Percentiles rank a stretch among this genome's conserved stretches.
phyloP scores from a whole-genome alignment of 164 flowering plant genomes.

The Paratinospora sagittata region DNA sequence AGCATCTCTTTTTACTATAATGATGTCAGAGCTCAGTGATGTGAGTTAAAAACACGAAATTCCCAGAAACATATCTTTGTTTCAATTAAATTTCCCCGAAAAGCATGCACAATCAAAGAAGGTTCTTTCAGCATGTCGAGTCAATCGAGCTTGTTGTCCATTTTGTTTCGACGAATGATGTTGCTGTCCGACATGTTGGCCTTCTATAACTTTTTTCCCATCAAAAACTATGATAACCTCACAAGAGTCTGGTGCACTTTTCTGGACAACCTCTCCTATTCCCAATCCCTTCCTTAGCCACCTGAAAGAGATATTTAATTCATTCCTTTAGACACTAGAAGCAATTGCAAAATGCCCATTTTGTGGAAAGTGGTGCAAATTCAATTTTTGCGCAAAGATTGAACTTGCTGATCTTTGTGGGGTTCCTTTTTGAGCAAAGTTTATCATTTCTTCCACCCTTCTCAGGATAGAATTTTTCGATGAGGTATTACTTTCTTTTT shows the following conservation, averaged over 20 bases:
- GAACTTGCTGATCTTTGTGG: too few relatives aligned
- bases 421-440: too few relatives aligned
- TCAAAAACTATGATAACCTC: slow-evolving; percentile 46
- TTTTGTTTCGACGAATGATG: slow-evolving; percentile 21
- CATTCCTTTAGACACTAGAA: background rate
- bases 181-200: slow-evolving; percentile 11
- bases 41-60: background rate
- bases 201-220: slow-evolving; percentile 38
- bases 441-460: too few relatives aligned
- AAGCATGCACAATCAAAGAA: slow-evolving; percentile 57
- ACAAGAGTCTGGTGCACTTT: slow-evolving; percentile 68
- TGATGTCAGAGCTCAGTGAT: background rate
- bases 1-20: background rate
- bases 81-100: slow-evolving; percentile 33
- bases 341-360: background rate
- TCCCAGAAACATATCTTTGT: background rate
- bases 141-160: slow-evolving; percentile 12
- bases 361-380: background rate
- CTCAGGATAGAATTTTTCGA: too few relatives aligned
- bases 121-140: slow-evolving; percentile 24
- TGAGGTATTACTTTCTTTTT: too few relatives aligned
- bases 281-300: slow-evolving; percentile 30
- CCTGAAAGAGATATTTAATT: slow-evolving; percentile 21
- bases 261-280: slow-evolving; percentile 52
- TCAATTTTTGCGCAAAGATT: too few relatives aligned